Evolutionary conservation across 2,329 filamentous ascomycete genomes (phyloP).

Genomic region (Endocalyx cinctus): DNA sequence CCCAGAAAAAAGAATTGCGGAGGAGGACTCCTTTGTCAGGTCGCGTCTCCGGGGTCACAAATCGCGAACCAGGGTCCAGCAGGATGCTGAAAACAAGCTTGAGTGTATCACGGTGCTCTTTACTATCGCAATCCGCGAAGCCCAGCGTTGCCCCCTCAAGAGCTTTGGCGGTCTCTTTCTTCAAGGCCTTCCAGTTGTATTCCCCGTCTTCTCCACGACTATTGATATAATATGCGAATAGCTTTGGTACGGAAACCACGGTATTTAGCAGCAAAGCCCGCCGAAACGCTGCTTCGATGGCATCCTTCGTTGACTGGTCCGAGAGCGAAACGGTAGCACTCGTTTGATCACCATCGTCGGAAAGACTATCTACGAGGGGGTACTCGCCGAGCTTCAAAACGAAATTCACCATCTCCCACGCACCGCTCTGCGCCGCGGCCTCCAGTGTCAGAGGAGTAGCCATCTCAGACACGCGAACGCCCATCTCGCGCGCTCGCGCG

Average conservation of each 20-base stretch:
- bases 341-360: too few species aligned
- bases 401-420: too few species aligned
- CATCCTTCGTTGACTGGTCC: too few species aligned
- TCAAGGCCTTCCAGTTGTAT: background rate
- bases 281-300: too few species aligned
- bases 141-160: background rate
- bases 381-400: too few species aligned
- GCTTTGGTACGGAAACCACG: background rate
- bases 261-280: background rate
- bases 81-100: background rate
- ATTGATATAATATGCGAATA: background rate
- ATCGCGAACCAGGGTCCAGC: background rate
- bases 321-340: too few species aligned
- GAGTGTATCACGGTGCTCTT: background rate
- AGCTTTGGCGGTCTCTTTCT: background rate
- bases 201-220: background rate
- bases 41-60: background rate
- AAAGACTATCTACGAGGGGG: too few species aligned
- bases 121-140: background rate
- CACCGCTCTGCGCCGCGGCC: too few species aligned
- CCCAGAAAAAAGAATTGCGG: constrained; percentile 1
- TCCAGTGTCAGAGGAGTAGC: too few species aligned
- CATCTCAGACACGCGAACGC: too few species aligned
- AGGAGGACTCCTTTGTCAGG: background rate
- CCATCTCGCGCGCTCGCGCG: too few species aligned